Conservation (phyloP, 768 basidiomycete species). For the Mycena capillaripes region DNA sequence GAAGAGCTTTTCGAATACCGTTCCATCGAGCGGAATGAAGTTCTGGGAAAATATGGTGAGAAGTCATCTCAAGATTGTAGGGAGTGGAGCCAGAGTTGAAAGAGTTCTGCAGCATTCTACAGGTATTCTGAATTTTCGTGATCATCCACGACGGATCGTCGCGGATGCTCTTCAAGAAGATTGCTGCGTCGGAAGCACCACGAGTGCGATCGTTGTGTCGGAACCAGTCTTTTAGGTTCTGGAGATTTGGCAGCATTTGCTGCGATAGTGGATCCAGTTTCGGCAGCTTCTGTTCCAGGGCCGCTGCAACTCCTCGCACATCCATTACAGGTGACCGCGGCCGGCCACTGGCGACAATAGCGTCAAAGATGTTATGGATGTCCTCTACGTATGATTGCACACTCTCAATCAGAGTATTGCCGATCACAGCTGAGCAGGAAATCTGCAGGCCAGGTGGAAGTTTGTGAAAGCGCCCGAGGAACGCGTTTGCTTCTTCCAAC, state of each 20-base stretch:
- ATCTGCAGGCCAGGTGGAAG: neutral
- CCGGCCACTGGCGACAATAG: neutral
- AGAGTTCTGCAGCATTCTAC: neutral
- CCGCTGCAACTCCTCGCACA: neutral
- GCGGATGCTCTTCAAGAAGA: neutral
- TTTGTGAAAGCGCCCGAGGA: neutral
- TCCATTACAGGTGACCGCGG: neutral
- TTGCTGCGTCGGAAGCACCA: neutral
- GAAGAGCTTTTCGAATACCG: neutral
- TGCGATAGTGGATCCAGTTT: neutral
- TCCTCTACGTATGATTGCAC: neutral
- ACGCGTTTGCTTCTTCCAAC: neutral
- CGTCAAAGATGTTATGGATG: neutral
- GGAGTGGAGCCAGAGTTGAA: neutral
- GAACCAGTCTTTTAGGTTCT: neutral
- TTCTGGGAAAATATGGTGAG: neutral
- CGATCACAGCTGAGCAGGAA: neutral
- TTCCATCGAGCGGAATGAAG: neutral
- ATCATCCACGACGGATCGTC: neutral
- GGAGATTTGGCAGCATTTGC: neutral
- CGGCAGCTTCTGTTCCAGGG: neutral
- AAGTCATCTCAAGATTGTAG: conserved; percentile 1
- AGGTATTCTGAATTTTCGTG: neutral
- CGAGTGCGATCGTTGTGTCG: neutral
- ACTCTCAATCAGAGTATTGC: neutral